These are phyloP conservation scores for Talaromyces verruculosus DNA, from an alignment of 2,329 filamentous ascomycete genomes.

Conservation along the genomic window DNA sequence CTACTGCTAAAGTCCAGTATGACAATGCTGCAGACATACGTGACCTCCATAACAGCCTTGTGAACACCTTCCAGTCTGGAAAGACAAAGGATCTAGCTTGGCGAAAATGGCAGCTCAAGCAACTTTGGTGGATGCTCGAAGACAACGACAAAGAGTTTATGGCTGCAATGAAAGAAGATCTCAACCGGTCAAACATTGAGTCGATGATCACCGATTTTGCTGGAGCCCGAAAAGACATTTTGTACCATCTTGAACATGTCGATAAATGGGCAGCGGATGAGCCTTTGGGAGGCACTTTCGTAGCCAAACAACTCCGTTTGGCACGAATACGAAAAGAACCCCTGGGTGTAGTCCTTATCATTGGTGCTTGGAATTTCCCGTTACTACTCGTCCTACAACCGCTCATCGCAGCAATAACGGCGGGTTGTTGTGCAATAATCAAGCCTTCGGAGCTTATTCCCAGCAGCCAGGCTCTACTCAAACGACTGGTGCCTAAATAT, in stretches of 20 bases:
- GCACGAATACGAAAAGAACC: slow-evolving; percentile 44
- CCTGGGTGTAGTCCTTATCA: slow-evolving; percentile 46
- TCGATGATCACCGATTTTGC: slow-evolving; percentile 33
- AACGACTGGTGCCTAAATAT: slow-evolving; percentile 44
- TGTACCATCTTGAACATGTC: slow-evolving; percentile 40
- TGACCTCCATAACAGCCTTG: background rate
- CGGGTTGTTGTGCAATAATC: slow-evolving; percentile 44
- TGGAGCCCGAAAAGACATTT: slow-evolving; percentile 37
- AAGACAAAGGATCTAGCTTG: slow-evolving; percentile 41
- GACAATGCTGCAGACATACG: background rate
- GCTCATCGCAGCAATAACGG: slow-evolving; percentile 46
- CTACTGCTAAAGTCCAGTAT: background rate
- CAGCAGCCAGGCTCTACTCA: slow-evolving; percentile 39
- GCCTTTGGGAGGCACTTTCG: slow-evolving; percentile 27
- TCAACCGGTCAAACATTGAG: slow-evolving; percentile 40
- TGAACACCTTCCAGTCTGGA: slow-evolving; percentile 31
- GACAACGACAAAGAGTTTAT: slow-evolving; percentile 40
- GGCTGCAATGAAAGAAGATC: slow-evolving; percentile 37
- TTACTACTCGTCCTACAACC: slow-evolving; percentile 42
- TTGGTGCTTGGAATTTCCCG: slow-evolving; percentile 52
- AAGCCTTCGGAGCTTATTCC: slow-evolving; percentile 48
- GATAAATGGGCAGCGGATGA: slow-evolving; percentile 45
- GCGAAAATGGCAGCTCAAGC: slow-evolving; percentile 46
- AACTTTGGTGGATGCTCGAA: slow-evolving; percentile 45
- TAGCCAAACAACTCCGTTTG: slow-evolving; percentile 34